phyloP scores from a whole-genome alignment of 805 yeast genomes.

The Lipomyces starkeyi region DNA sequence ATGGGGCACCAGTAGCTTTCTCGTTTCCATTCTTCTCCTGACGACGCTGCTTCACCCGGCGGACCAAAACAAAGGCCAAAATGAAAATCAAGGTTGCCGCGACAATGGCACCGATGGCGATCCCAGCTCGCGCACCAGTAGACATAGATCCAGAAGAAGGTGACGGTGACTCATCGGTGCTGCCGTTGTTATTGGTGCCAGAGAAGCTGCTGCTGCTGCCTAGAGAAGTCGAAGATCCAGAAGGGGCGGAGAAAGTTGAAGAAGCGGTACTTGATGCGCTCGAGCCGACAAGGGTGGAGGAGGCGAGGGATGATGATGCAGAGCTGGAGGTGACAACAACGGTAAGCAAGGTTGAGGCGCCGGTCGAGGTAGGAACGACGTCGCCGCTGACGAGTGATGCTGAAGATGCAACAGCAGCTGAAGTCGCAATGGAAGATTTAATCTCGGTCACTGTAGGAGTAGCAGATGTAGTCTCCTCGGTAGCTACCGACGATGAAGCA shows the following conservation, averaged over 20 bases:
- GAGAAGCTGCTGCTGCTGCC: constrained; percentile 7
- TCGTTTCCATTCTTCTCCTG: constrained; percentile 12
- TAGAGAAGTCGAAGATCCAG: constrained; percentile 7
- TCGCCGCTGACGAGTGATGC: constrained; percentile 24
- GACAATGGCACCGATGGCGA: constrained; percentile 33
- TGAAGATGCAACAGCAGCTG: constrained; percentile 24
- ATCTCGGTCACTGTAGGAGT: constrained; percentile 4
- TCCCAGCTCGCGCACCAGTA: constrained; percentile 36
- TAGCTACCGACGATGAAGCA: background rate
- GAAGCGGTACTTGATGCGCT: constrained; percentile 1
- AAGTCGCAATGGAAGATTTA: constrained; percentile 7
- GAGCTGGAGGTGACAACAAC: background rate
- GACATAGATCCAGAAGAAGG: constrained; percentile 50
- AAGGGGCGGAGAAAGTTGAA: constrained; percentile 12
- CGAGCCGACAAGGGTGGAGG: constrained; percentile 7
- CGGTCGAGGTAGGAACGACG: constrained; percentile 18
- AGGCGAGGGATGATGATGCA: constrained; percentile 1
- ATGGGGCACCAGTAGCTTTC: background rate
- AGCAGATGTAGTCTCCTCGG: constrained; percentile 6
- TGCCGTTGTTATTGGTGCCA: constrained; percentile 1
- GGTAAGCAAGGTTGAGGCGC: background rate
- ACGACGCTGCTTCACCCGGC: constrained; percentile 24
- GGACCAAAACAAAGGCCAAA: constrained; percentile 29
- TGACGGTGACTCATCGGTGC: constrained; percentile 64
- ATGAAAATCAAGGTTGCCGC: constrained; percentile 22